Percentiles rank a stretch among this genome's conserved stretches.
Evolutionary conservation across 805 yeast species (phyloP).

Genomic region (Lachancea lanzarotensis): DNA sequence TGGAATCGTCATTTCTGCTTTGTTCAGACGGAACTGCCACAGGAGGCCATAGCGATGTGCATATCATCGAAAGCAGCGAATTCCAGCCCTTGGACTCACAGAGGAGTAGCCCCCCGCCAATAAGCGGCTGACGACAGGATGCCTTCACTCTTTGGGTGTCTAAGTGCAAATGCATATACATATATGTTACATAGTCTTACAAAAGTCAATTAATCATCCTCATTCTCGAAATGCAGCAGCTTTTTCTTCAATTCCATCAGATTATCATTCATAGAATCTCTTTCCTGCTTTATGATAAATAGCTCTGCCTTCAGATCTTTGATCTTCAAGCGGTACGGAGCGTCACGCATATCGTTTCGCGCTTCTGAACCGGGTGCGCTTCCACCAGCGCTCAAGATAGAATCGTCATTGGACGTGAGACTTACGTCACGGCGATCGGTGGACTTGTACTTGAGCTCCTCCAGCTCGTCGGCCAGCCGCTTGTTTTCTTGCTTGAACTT

Average conservation of each 20-base stretch:
- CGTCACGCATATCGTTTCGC: slow-evolving; percentile 29
- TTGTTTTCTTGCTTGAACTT: slow-evolving; percentile 51
- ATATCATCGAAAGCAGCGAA: slow-evolving; percentile 1
- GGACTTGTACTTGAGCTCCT: slow-evolving; percentile 51
- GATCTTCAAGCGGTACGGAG: slow-evolving; percentile 68
- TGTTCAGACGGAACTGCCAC: not conserved
- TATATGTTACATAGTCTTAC: slow-evolving; percentile 1
- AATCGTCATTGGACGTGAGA: slow-evolving; percentile 22
- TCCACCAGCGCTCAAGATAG: slow-evolving; percentile 7
- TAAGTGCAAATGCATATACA: not conserved
- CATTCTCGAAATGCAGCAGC: slow-evolving; percentile 26
- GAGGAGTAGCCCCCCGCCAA: not conserved
- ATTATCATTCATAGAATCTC: slow-evolving; percentile 67
- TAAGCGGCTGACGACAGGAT: no score
- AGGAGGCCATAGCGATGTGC: not conserved
- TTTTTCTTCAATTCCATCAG: slow-evolving; percentile 54
- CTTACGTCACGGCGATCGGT: slow-evolving; percentile 16
- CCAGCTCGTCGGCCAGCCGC: slow-evolving; percentile 56
- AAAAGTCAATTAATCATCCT: slow-evolving; percentile 5
- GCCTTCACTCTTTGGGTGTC: not conserved
- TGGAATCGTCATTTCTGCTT: not conserved
- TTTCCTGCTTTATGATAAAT: slow-evolving; percentile 72
- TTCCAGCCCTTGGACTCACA: not conserved
- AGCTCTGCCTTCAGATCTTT: slow-evolving; percentile 82
- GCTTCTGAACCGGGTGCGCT: slow-evolving; percentile 21